Evolutionary conservation across 2,329 filamentous ascomycete genomes (phyloP), one percentile per base, ranked within the genome.

Genomic region (Arachnopeziza araneosa): DNA sequence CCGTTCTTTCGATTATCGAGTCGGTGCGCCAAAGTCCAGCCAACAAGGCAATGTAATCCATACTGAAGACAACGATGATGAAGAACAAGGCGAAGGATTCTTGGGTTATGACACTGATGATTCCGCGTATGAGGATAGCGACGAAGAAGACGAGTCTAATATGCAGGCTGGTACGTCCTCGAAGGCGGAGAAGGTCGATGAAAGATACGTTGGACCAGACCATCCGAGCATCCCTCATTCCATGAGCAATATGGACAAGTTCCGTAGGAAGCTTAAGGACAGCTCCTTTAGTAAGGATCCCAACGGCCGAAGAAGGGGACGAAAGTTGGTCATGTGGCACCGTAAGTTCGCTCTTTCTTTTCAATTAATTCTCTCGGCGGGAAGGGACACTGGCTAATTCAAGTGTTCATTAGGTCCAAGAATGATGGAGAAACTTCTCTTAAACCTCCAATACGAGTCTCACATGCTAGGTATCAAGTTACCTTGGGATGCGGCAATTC

Each of bases 351-450:
- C 17, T 59, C n/a, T 19, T 22, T 49, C 24, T 19, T 30, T 52
- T 51, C 14, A 22, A 32, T 48, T 53, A 30, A 21, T 24, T 14
- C 23, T 56, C 9, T 14, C 6, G 24, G 26, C 12, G 19, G 12
- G 12, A 22, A 24, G 23, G 17, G 6, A 14, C 17, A 44, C 4
- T 44, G 17, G 36, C 36, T 44, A 14, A 44, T 19, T 3, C 36
- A 19, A 19, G 12, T 44, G 17, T 30, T 2, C 9, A 22, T 49
- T 30, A 81, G 78, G 76, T 0, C 74, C 76, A 10, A 74, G 77
- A 10, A 80, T 80, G 76, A 68, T 72, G 0, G 78, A 80, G 48
- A 80, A 80, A 65, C 63, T 79, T 0, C 59, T 80, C 0, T 68
- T 80, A 0, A 67, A 74, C 58, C 63, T 79, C 0, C 68, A 75